Percentiles rank a stretch among this genome's conserved stretches.
These are phyloP conservation scores for Mucor circinelloides DNA, from an alignment of 371 early-diverging fungal species.

Conservation along the genomic window DNA sequence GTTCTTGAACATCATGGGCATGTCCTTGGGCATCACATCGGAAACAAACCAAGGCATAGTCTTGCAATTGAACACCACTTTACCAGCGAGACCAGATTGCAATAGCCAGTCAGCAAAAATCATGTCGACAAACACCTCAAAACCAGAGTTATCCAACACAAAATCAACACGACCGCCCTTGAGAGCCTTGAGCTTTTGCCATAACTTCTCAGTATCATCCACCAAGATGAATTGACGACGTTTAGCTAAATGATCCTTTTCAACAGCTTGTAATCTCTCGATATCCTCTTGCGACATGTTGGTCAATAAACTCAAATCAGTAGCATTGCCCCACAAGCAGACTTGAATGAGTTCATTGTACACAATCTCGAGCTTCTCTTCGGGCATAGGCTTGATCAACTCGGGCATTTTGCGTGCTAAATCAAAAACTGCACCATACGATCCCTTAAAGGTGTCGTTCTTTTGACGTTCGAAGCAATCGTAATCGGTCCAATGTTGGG, in stretches of 20 bases:
- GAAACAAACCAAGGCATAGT: slow-evolving; percentile 94
- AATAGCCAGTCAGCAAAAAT: slow-evolving; percentile 86
- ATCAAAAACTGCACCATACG: slow-evolving; percentile 63
- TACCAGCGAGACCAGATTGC: slow-evolving; percentile 63
- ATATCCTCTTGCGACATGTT: slow-evolving; percentile 72
- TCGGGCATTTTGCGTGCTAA: slow-evolving; percentile 62
- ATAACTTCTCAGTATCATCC: slow-evolving; percentile 67
- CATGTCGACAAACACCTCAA: slow-evolving; percentile 91
- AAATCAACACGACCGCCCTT: slow-evolving; percentile 70
- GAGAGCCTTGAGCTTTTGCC: slow-evolving; percentile 54
- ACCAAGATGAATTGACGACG: slow-evolving; percentile 52
- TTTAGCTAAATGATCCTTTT: slow-evolving; percentile 38
- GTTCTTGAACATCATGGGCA: slow-evolving; percentile 66
- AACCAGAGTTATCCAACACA: slow-evolving; percentile 88
- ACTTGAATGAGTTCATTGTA: slow-evolving; percentile 75
- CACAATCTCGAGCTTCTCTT: slow-evolving; percentile 47
- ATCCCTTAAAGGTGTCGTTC: slow-evolving; percentile 66
- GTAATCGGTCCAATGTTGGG: slow-evolving; percentile 65
- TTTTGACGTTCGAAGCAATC: slow-evolving; percentile 82
- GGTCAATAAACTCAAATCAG: slow-evolving; percentile 80
- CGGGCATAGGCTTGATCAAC: slow-evolving; percentile 38
- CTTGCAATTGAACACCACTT: slow-evolving; percentile 86
- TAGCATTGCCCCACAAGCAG: slow-evolving; percentile 90
- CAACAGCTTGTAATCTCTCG: slow-evolving; percentile 66
- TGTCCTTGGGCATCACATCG: slow-evolving; percentile 81